Conservation (phyloP, 139 green algal species). For the Astrephomene gubernaculifera region DNA sequence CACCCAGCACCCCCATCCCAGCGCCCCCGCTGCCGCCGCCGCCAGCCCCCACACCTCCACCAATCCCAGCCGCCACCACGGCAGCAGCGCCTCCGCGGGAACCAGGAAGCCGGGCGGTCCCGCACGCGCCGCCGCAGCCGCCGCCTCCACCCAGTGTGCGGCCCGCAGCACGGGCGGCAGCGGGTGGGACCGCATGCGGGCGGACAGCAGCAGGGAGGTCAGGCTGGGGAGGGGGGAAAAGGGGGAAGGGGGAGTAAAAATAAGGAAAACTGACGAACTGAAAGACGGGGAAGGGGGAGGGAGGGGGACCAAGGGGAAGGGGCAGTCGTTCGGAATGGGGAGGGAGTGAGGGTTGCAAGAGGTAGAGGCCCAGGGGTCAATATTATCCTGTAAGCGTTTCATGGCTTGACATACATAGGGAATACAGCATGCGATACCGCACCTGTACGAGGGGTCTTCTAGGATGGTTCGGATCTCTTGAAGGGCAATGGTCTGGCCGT, state of each 20-base stretch:
- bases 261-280: too few species aligned
- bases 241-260: not conserved
- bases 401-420: too few species aligned
- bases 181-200: constrained; percentile 1
- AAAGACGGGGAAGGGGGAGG: not conserved
- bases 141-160: constrained; percentile 48
- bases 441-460: too few species aligned
- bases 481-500: too few species aligned
- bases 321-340: too few species aligned
- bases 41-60: constrained; percentile 23
- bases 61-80: constrained; percentile 40
- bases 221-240: not conserved
- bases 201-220: not conserved
- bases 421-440: too few species aligned
- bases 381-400: too few species aligned
- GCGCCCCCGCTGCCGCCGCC: too few species aligned
- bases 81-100: constrained; percentile 5
- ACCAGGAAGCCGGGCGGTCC: constrained; percentile 28
- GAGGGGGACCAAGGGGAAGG: not conserved
- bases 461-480: too few species aligned
- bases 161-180: constrained; percentile 10
- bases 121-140: constrained; percentile 14
- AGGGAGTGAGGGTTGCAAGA: too few species aligned
- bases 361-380: too few species aligned
- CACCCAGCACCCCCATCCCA: too few species aligned